Base-by-base conservation (phyloP, 1,284 basidiomycete species). In the Cutaneotrichosporon spelunceum region DNA sequence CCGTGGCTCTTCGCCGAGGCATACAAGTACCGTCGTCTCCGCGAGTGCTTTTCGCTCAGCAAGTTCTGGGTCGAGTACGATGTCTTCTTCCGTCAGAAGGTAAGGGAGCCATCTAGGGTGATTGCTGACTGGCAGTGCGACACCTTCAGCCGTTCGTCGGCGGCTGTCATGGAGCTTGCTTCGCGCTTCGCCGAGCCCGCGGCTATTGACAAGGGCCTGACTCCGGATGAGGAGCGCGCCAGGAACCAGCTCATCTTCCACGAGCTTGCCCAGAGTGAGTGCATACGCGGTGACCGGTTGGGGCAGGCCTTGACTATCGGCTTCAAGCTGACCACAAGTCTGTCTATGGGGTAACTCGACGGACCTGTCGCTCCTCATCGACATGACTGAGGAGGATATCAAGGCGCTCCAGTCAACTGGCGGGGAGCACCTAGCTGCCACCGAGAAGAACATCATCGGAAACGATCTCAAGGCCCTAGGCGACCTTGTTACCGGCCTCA, bases 311-410 rank as follows among this genome's bases (percentile, higher is more conserved):
- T 19, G 55, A 62, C 42, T 66, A 71, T 23, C 8, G 19, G 2
- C 16, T 21, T 30, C n/a, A 13, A n/a, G 24, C 65, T 70, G 48
- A 70, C 56, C 24, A 11, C 60, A 8, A 90, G 91, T 96, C 61
- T 94, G 91, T 73, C 83, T 95, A 24, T 94, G 92, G 91, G 92
- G 92, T 19, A 95, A 95, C 80, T 91, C 92, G n/a, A 98, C 95
- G 61, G 94, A 98, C 79, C 83, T 98, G 58, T 95, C 92, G 3
- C 84, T 98, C 34, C 84, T 98, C 59, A 98, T 97, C 81, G 93
- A 98, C 81, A 97, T 97, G 94, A 92, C 91, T 14, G 94, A 98
- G 80, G 94, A 98, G 49, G 94, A 98, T 78, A 97, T 99, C 81
- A 95, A 95, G 80, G 87, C 89, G 59, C 84, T 98, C n/a, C 94